Percentiles rank a stretch among this genome's conserved stretches.
Conservation (phyloP, 129 eudicot species). For the Chrysanthemum makinoi region DNA sequence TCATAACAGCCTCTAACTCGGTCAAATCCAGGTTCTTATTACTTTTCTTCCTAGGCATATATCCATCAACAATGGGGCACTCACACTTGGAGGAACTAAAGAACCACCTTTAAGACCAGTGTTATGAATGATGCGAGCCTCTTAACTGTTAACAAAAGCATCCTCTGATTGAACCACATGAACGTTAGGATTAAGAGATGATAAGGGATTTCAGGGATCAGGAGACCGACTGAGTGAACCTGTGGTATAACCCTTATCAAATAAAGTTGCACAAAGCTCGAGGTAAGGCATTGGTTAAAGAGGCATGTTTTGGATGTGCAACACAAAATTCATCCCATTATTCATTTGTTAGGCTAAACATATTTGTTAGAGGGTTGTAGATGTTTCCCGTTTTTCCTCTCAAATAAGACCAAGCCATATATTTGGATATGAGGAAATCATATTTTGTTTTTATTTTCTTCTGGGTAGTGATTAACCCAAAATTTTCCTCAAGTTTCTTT, state of each 20-base stretch:
- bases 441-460: neutral
- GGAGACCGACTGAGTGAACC: no score
- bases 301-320: neutral
- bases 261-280: no score
- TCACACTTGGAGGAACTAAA: neutral
- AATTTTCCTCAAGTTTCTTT: neutral
- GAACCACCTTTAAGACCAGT: neutral
- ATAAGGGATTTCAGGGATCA: no score
- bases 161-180: neutral
- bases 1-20: neutral
- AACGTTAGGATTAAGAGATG: no score
- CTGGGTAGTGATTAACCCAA: neutral
- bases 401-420: neutral
- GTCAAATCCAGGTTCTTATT: neutral
- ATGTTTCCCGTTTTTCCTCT: neutral
- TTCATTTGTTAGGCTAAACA: neutral
- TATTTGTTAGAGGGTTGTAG: neutral
- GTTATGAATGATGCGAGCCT: neutral
- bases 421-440: neutral
- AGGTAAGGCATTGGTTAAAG: neutral
- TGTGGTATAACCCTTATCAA: no score
- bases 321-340: neutral
- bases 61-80: neutral
- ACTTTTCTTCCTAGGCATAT: neutral
- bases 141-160: neutral